phyloP scores from a whole-genome alignment of 352 stramenopile genomes.

The Phytopythium delawarense region DNA sequence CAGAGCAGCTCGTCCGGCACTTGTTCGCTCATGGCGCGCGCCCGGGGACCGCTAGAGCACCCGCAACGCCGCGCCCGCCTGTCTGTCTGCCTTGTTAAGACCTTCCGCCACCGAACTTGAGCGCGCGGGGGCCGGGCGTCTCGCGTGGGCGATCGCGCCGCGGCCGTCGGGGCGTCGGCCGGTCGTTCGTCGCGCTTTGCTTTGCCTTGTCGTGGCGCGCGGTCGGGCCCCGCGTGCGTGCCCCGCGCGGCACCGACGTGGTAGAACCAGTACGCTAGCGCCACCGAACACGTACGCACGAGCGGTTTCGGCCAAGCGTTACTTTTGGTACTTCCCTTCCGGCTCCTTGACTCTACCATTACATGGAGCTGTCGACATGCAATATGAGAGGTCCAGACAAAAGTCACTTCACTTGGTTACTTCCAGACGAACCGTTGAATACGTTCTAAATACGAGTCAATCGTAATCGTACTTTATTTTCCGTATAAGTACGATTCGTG shows the following conservation, averaged over 20 bases:
- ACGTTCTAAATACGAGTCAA: too few relatives aligned
- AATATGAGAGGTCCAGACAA: too few relatives aligned
- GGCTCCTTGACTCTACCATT: too few relatives aligned
- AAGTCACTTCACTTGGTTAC: too few relatives aligned
- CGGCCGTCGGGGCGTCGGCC: not conserved
- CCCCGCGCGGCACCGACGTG: not conserved
- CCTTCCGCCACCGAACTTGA: not conserved
- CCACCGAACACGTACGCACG: constrained; percentile 2
- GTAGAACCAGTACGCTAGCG: not conserved
- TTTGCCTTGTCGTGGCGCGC: constrained; percentile 1
- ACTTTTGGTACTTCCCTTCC: not conserved
- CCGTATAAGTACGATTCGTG: too few relatives aligned
- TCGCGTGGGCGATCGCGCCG: not conserved
- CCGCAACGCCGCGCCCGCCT: not conserved
- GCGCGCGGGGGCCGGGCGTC: not conserved
- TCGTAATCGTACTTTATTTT: too few relatives aligned
- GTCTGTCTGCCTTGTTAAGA: not conserved
- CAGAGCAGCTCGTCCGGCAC: constrained; percentile 68
- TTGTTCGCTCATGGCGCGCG: constrained; percentile 36
- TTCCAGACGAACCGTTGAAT: too few relatives aligned
- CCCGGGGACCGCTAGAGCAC: not conserved
- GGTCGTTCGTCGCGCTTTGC: not conserved
- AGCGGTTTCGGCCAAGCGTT: not conserved
- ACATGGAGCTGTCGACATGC: too few relatives aligned
- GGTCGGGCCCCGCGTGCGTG: not conserved